These are phyloP conservation scores for Podospora anserina DNA, from an alignment of 495 filamentous ascomycete genomes.

Conservation along the genomic window DNA sequence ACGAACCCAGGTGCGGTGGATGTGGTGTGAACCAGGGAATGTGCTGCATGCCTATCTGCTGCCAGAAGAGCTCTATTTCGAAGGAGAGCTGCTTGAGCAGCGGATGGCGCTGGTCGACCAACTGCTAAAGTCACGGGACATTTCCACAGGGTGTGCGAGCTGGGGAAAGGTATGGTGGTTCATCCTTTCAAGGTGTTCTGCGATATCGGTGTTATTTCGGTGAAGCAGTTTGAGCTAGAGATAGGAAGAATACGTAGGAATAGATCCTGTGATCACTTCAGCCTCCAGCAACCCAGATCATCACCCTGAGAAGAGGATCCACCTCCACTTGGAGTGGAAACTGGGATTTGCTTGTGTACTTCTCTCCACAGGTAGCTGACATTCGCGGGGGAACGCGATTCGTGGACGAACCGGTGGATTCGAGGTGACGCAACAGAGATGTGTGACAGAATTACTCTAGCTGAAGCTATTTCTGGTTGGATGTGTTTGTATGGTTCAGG, in stretches of 20 bases:
- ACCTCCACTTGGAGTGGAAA: neutral
- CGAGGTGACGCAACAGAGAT: no score
- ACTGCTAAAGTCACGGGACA: neutral
- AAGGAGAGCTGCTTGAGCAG: neutral
- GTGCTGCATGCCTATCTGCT: neutral
- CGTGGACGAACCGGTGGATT: constrained; percentile 3
- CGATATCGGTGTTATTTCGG: neutral
- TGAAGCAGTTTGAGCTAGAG: neutral
- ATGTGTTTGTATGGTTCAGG: no score
- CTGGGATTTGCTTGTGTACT: neutral
- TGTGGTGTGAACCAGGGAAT: neutral
- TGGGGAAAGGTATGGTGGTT: neutral
- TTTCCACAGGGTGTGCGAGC: neutral
- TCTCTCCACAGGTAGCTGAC: neutral
- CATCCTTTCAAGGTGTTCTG: neutral
- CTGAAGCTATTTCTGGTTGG: no score
- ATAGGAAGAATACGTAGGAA: neutral
- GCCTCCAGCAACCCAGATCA: neutral
- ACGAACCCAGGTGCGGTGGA: neutral
- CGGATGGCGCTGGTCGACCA: neutral
- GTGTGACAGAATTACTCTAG: no score
- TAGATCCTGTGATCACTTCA: neutral
- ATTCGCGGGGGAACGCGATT: neutral
- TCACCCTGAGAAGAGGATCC: neutral
- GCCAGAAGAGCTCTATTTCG: neutral